Conservation (phyloP, 1,284 basidiomycete species). For the Cerioporus squamosus region DNA sequence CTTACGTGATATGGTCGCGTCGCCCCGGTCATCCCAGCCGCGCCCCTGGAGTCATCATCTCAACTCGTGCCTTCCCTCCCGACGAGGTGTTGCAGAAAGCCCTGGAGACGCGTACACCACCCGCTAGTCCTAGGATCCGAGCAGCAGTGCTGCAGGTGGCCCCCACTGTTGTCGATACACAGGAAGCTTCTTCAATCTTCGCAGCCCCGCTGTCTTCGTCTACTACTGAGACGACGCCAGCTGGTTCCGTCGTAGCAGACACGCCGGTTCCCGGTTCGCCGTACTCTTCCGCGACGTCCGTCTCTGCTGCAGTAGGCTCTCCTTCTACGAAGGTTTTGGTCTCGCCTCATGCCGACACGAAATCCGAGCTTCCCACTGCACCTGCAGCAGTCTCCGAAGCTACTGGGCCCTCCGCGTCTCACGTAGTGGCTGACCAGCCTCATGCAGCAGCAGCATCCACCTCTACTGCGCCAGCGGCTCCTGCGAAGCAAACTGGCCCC, state of each 20-base stretch:
- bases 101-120: slow-evolving; percentile 54
- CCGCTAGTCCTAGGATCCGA: slow-evolving; percentile 30
- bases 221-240: slow-evolving; percentile 43
- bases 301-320: slow-evolving; percentile 43
- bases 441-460: slow-evolving; percentile 29
- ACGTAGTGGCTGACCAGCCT: slow-evolving; percentile 15
- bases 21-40: slow-evolving; percentile 61
- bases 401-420: slow-evolving; percentile 21
- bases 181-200: slow-evolving; percentile 19
- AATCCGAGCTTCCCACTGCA: slow-evolving; percentile 10
- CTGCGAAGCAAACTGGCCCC: slow-evolving; percentile 35
- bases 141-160: slow-evolving; percentile 1
- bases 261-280: slow-evolving; percentile 61
- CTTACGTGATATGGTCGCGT: slow-evolving; percentile 69
- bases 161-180: neutral
- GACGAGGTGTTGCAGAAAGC: slow-evolving; percentile 56
- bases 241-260: slow-evolving; percentile 46
- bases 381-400: neutral
- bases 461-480: slow-evolving; percentile 30
- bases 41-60: slow-evolving; percentile 72
- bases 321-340: slow-evolving; percentile 25
- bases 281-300: slow-evolving; percentile 60
- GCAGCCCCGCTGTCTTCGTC: slow-evolving; percentile 34
- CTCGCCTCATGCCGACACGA: slow-evolving; percentile 17
- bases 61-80: slow-evolving; percentile 62